phyloP scores from a whole-genome alignment of 495 filamentous ascomycete species.

The Penicillium crystallinum region DNA sequence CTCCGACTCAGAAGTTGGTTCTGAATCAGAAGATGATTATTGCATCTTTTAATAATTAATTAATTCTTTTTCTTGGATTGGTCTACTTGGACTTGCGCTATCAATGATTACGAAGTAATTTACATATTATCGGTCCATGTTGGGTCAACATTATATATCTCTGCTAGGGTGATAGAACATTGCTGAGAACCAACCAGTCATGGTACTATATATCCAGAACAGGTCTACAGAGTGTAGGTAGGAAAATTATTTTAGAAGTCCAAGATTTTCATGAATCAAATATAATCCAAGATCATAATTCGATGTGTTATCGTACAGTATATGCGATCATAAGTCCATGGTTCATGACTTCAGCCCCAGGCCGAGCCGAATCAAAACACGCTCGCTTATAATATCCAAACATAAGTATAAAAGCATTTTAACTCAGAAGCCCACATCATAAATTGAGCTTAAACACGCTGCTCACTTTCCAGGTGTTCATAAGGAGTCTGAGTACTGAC shows the following conservation, averaged over 20 bases:
- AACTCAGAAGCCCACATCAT: neutral
- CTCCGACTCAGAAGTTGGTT: conserved; percentile 6
- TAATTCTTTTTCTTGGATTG: no score
- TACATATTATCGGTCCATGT: no score
- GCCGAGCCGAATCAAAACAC: conserved; percentile 6
- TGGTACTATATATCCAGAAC: no score
- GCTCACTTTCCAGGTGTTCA: conserved; percentile 40
- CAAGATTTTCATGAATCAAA: no score
- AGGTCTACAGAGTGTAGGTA: no score
- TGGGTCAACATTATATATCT: no score
- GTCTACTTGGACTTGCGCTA: no score
- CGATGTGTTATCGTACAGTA: conserved; percentile 14
- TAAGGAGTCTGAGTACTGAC: conserved; percentile 36
- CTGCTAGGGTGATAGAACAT: no score
- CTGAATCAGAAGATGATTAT: conserved; percentile 15
- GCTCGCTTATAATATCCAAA: conserved; percentile 14
- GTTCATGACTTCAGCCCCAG: conserved; percentile 1
- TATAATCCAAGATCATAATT: neutral
- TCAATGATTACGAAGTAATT: no score
- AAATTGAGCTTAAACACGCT: conserved; percentile 27
- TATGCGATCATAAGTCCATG: neutral
- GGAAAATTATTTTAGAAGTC: no score
- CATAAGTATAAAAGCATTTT: neutral
- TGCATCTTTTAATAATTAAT: conserved; percentile 2
- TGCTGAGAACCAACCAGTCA: no score